phyloP scores from a whole-genome alignment of 805 yeast genomes.

The Yarrowia yakushimensis region DNA sequence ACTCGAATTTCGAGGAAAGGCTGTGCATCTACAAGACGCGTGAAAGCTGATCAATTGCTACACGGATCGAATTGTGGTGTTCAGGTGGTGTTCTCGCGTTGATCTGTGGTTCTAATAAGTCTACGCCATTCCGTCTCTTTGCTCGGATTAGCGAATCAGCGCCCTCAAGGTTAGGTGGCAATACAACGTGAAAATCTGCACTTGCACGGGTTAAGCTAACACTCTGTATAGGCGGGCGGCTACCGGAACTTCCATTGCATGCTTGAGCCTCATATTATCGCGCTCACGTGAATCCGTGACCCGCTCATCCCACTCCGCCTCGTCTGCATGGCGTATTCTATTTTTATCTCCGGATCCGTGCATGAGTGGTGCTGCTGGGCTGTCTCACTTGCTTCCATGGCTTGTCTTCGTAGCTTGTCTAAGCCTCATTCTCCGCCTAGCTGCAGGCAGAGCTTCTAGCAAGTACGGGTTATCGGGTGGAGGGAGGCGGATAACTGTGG shows the following conservation, averaged over 20 bases:
- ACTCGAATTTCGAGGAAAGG: too few species aligned
- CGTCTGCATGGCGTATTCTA: background rate
- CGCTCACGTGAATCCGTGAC: background rate
- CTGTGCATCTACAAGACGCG: too few species aligned
- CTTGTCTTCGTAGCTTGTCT: conserved; percentile 4
- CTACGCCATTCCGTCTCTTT: too few species aligned
- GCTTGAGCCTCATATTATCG: background rate
- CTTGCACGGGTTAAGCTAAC: background rate
- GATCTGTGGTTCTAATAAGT: too few species aligned
- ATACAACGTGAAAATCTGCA: background rate
- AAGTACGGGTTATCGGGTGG: background rate
- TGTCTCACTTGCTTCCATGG: conserved; percentile 12
- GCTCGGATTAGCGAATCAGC: background rate
- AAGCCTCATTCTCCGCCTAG: conserved; percentile 18
- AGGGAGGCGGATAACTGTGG: background rate
- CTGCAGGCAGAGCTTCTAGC: background rate
- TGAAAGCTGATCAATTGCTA: too few species aligned
- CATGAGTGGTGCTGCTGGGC: conserved; percentile 10
- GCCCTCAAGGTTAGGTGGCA: background rate
- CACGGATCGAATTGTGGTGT: too few species aligned
- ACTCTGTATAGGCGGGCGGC: background rate
- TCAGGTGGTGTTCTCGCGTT: too few species aligned
- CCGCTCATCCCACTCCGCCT: background rate
- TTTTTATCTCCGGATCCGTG: conserved; percentile 5
- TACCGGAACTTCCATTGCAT: background rate